phyloP scores from a whole-genome alignment of 2,329 filamentous ascomycete species.

The Davidsoniella eucalypti region DNA sequence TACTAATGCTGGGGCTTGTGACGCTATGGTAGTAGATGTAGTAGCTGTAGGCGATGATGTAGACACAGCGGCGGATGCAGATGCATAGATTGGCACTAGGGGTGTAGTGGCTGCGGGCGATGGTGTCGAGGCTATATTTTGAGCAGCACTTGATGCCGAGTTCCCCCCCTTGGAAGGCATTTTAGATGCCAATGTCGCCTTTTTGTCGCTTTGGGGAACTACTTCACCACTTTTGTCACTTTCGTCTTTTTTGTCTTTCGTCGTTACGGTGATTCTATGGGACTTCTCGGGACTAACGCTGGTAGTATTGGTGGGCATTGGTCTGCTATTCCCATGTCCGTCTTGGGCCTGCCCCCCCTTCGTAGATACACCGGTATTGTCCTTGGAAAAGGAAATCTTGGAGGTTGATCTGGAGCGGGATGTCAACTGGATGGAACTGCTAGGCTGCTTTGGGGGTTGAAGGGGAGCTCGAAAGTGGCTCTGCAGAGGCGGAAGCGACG shows the following conservation, averaged over 20 bases:
- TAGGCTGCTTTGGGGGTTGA: not conserved
- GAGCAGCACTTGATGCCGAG: not conserved
- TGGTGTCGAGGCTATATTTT: conserved; percentile 1
- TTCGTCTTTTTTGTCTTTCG: not conserved
- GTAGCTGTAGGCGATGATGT: not conserved
- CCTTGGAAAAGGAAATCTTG: conserved; percentile 3
- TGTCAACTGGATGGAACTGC: not conserved
- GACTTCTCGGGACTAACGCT: not conserved
- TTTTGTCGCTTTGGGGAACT: not conserved
- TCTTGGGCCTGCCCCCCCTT: conserved; percentile 3
- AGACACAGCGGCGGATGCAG: not conserved
- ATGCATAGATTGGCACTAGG: too few relatives aligned
- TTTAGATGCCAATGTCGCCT: not conserved
- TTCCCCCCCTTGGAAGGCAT: conserved; percentile 11
- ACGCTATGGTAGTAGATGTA: not conserved
- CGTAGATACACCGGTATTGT: not conserved
- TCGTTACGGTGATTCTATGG: not conserved
- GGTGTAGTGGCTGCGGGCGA: not conserved
- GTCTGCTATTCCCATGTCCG: conserved; percentile 8
- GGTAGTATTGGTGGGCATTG: not conserved
- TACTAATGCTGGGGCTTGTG: not conserved
- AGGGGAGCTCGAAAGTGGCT: not conserved
- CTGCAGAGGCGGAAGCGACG: conserved; percentile 21
- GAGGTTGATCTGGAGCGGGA: not conserved
- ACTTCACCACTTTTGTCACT: not conserved